A percentile compares a stretch with the other conserved stretches of the same genome.
Conservation (phyloP, 768 basidiomycete species). For the Podaxis sp. region DNA sequence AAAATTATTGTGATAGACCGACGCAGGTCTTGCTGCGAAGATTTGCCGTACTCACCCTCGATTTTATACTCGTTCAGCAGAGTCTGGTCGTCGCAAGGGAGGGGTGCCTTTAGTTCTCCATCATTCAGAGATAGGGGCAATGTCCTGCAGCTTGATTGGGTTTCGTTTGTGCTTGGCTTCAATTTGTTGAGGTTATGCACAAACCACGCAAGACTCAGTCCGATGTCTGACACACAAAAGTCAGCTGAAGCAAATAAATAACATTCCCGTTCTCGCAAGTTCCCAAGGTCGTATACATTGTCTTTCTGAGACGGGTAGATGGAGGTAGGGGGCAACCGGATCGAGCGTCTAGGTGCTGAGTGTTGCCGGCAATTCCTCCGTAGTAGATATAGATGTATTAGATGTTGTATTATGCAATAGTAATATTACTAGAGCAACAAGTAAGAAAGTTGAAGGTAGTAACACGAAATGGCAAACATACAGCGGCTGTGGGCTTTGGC, state of each 20-base stretch:
- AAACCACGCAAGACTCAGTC: background rate
- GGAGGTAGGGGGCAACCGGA: background rate
- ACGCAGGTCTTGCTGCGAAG: too few species aligned
- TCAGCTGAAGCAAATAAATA: background rate
- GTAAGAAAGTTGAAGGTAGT: background rate
- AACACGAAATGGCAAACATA: background rate
- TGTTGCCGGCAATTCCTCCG: background rate
- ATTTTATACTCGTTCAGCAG: too few species aligned
- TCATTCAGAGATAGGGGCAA: too few species aligned
- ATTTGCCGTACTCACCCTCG: too few species aligned
- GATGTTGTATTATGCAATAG: background rate
- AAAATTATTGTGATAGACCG: too few species aligned
- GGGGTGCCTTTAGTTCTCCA: too few species aligned
- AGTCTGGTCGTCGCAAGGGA: too few species aligned
- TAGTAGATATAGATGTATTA: background rate
- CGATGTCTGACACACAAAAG: too few species aligned
- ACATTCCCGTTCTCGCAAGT: background rate
- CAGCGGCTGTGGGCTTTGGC: background rate
- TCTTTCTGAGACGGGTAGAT: background rate
- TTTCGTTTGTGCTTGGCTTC: background rate
- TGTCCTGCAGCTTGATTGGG: too few species aligned
- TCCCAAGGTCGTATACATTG: background rate
- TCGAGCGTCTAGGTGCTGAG: background rate
- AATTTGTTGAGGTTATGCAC: background rate
- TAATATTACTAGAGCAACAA: background rate